Percentiles rank a stretch among this genome's conserved stretches.
Conservation (phyloP, 129 eudicot genomes). For the Flaveria bidentis region DNA sequence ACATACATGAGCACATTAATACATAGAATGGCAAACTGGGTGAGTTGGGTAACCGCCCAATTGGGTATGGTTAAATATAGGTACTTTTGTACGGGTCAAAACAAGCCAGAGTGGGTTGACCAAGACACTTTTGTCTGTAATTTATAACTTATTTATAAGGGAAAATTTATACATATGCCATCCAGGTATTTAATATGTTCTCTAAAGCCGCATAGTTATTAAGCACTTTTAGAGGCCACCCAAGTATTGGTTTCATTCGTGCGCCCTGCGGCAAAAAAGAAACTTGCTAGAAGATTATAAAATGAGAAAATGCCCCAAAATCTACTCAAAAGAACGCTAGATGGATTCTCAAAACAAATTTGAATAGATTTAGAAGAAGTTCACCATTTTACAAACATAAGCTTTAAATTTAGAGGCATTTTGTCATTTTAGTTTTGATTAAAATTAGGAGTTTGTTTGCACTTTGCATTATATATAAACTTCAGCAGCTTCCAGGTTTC, state of each 20-base stretch:
- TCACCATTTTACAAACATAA: no score
- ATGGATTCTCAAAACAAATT: background rate
- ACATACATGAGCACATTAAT: conserved; percentile 11
- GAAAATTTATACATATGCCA: background rate
- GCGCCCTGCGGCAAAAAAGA: background rate
- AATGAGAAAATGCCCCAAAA: background rate
- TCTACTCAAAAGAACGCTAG: background rate
- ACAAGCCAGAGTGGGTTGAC: background rate
- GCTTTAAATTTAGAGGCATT: background rate
- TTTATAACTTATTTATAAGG: background rate
- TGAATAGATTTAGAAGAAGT: no score
- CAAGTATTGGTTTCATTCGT: background rate
- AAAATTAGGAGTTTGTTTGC: background rate
- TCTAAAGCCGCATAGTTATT: background rate
- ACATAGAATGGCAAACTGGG: background rate
- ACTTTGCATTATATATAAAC: background rate
- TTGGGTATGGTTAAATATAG: no score
- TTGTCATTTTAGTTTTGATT: background rate
- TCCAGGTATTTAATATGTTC: background rate
- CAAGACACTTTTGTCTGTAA: background rate
- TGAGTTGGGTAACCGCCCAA: background rate
- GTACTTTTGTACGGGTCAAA: no score
- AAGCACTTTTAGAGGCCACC: background rate
- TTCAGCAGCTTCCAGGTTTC: background rate
- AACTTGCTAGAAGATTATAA: background rate